Percentiles rank a stretch among this genome's conserved stretches.
phyloP scores from a whole-genome alignment of 331 rosid genomes.

The Acacia concinna region DNA sequence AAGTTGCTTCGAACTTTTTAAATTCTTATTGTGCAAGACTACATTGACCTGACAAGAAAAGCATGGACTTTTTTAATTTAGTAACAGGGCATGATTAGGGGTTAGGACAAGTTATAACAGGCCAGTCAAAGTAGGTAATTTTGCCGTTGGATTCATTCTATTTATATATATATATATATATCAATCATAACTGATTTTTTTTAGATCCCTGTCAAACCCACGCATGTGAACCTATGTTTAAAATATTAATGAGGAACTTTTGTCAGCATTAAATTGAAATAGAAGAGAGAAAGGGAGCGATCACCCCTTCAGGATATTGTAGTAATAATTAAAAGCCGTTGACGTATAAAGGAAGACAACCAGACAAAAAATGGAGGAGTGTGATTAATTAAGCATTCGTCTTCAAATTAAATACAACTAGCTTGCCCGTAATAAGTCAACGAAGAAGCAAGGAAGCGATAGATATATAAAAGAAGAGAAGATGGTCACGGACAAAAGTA shows the following conservation, averaged over 20 bases:
- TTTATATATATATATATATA: background rate
- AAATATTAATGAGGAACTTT: background rate
- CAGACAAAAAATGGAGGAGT: conserved; percentile 4
- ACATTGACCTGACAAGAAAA: background rate
- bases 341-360: background rate
- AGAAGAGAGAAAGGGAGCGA: background rate
- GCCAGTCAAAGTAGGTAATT: background rate
- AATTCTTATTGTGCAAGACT: background rate
- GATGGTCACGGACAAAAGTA: background rate
- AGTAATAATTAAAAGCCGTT: conserved; percentile 24
- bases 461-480: background rate
- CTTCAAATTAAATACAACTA: background rate
- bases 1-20: background rate
- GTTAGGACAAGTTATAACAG: conserved; percentile 12
- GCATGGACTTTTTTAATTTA: conserved; percentile 3
- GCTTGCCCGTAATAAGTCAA: background rate
- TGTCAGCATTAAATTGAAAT: background rate
- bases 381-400: background rate
- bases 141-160: background rate
- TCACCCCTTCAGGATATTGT: background rate
- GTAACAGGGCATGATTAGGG: conserved; percentile 21
- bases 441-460: background rate
- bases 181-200: background rate
- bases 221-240: background rate
- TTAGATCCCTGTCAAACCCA: background rate